A percentile compares a stretch with the other conserved stretches of the same genome.
Evolutionary conservation across 306 rosid species (phyloP).

Genomic region (Phaseolus lunatus): DNA sequence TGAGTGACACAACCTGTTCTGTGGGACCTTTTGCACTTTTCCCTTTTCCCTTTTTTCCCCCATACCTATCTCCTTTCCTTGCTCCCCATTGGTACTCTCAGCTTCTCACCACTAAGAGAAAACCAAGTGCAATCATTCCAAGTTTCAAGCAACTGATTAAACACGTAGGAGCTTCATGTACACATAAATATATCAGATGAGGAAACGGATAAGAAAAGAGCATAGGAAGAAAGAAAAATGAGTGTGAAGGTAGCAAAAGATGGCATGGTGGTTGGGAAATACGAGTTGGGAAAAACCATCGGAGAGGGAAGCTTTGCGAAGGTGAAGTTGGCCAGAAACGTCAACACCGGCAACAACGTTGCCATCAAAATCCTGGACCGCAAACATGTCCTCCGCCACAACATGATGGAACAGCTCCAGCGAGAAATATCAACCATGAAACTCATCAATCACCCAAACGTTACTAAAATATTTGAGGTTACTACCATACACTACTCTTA

Average conservation of each 20-base stretch:
- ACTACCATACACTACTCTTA: not conserved
- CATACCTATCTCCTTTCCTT: not conserved
- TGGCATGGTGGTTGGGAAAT: slow-evolving; percentile 79
- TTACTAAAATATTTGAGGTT: slow-evolving; percentile 80
- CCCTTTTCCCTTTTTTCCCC: not conserved
- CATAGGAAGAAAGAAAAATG: slow-evolving; percentile 14
- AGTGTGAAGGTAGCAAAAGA: slow-evolving; percentile 49
- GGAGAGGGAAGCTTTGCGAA: slow-evolving; percentile 97
- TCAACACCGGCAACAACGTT: slow-evolving; percentile 54
- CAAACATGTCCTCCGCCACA: slow-evolving; percentile 73
- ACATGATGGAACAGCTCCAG: slow-evolving; percentile 89
- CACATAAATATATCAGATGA: too few species aligned
- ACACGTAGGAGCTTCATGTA: not conserved
- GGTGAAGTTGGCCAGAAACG: slow-evolving; percentile 83
- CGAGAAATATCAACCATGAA: slow-evolving; percentile 89
- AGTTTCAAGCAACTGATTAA: not conserved
- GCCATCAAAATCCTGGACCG: slow-evolving; percentile 95
- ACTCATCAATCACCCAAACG: slow-evolving; percentile 92
- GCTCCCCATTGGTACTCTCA: not conserved
- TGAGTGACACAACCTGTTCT: too few species aligned
- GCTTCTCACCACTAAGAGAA: not conserved
- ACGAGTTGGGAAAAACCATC: slow-evolving; percentile 85
- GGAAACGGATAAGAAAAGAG: not conserved
- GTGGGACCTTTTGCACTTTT: too few species aligned
- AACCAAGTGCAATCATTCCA: not conserved